Conservation (phyloP, 345 rosid species). For the Eucalyptus grandis region DNA sequence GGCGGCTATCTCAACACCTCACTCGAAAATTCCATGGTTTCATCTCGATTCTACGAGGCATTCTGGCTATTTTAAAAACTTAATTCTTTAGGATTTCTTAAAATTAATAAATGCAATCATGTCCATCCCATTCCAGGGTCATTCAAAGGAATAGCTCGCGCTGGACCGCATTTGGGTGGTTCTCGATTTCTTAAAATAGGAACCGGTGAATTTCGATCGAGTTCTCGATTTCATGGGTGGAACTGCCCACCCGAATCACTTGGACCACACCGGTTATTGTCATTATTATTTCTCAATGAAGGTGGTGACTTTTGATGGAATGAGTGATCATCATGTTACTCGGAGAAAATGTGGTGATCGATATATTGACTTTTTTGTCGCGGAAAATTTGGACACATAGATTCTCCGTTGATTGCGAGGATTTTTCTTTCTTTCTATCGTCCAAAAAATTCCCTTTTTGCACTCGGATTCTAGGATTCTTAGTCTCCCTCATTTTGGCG, state of each 20-base stretch:
- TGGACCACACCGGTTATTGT: rapidly evolving
- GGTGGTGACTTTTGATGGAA: neutral
- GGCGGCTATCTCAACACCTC: too few relatives aligned
- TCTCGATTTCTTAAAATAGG: rapidly evolving
- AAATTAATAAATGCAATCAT: too few relatives aligned
- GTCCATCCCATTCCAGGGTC: neutral
- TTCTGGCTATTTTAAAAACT: too few relatives aligned
- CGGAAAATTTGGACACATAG: neutral
- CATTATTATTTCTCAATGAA: too few relatives aligned
- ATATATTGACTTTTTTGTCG: neutral
- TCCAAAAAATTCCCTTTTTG: neutral
- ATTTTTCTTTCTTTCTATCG: neutral
- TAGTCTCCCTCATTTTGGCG: too few relatives aligned
- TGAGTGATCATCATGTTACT: neutral
- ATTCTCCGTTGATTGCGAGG: neutral
- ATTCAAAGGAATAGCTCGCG: rapidly evolving
- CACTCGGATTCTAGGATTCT: neutral
- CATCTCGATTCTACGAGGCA: too few relatives aligned
- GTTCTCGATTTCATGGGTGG: too few relatives aligned
- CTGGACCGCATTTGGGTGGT: rapidly evolving
- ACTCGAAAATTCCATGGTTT: too few relatives aligned
- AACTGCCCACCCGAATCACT: rapidly evolving
- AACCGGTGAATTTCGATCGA: rapidly evolving
- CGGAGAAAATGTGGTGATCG: neutral
- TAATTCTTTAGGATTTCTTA: neutral